A percentile compares a stretch with the other conserved stretches of the same genome.
phyloP scores from a whole-genome alignment of 805 yeast species.

The Wickerhamiella domercqiae region DNA sequence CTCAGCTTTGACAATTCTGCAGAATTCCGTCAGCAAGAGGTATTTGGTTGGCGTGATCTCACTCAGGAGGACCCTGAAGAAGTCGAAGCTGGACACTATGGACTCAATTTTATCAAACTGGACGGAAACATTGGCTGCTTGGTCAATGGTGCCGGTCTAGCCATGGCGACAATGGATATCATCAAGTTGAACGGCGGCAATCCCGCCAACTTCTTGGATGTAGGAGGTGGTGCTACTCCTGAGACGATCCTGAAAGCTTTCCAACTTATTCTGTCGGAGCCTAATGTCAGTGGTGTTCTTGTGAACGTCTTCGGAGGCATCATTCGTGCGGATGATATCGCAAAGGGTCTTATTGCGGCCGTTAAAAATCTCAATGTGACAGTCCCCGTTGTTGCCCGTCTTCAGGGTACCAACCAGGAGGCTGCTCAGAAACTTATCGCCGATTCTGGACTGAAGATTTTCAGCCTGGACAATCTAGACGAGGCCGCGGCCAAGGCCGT shows the following conservation, averaged over 20 bases:
- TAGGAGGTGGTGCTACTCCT: conserved; percentile 99
- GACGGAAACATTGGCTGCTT: conserved; percentile 98
- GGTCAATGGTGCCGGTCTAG: conserved; percentile 99
- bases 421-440: conserved; percentile 75
- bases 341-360: conserved; percentile 91
- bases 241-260: conserved; percentile 95
- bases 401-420: conserved; percentile 93
- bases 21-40: conserved; percentile 83
- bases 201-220: conserved; percentile 98
- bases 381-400: conserved; percentile 93
- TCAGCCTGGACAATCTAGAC: conserved; percentile 82
- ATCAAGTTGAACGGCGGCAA: conserved; percentile 95
- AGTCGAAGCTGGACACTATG: conserved; percentile 77
- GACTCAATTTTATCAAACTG: conserved; percentile 90
- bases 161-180: conserved; percentile 99
- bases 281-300: conserved; percentile 82
- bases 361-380: conserved; percentile 79
- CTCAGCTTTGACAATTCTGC: conserved; percentile 97
- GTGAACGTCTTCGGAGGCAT: conserved; percentile 99
- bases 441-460: conserved; percentile 84
- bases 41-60: conserved; percentile 90
- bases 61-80: conserved; percentile 98
- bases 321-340: conserved; percentile 98
- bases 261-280: conserved; percentile 78
- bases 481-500: conserved; percentile 95